These are phyloP conservation scores for Astragalus glycyphyllos DNA, from an alignment of 306 rosid genomes.

Conservation along the genomic window DNA sequence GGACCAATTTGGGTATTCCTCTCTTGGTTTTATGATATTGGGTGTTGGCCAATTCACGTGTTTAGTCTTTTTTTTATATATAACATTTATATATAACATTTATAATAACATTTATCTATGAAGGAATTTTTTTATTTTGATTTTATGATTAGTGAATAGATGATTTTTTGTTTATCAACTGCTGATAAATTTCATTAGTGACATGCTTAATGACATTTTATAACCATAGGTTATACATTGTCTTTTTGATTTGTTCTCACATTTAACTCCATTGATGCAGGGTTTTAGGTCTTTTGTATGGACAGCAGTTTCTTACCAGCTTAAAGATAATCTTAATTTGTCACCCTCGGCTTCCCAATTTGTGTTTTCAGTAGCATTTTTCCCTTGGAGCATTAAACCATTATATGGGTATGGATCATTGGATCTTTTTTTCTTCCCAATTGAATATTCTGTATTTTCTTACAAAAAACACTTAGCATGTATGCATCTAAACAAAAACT, in stretches of 20 bases:
- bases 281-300: constrained; percentile 92
- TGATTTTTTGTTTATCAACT: constrained; percentile 3
- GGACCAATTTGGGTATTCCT: no score
- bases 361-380: constrained; percentile 71
- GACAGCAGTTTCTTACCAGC: constrained; percentile 90
- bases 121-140: no score
- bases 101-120: no score
- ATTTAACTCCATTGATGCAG: constrained; percentile 48
- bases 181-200: constrained; percentile 23
- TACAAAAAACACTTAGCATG: neutral
- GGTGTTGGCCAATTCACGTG: constrained; percentile 15
- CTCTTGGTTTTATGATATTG: no score
- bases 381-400: constrained; percentile 92
- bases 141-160: neutral
- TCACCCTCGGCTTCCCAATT: constrained; percentile 90
- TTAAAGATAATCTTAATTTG: constrained; percentile 73
- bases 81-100: no score
- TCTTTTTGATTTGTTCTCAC: neutral
- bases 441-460: constrained; percentile 6
- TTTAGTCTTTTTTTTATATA: neutral
- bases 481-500: neutral
- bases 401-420: constrained; percentile 71
- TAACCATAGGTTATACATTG: constrained; percentile 19
- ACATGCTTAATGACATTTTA: neutral
- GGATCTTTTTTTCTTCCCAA: neutral